phyloP scores from a whole-genome alignment of 2,329 filamentous ascomycete genomes.

The Xylariaceae sp. region DNA sequence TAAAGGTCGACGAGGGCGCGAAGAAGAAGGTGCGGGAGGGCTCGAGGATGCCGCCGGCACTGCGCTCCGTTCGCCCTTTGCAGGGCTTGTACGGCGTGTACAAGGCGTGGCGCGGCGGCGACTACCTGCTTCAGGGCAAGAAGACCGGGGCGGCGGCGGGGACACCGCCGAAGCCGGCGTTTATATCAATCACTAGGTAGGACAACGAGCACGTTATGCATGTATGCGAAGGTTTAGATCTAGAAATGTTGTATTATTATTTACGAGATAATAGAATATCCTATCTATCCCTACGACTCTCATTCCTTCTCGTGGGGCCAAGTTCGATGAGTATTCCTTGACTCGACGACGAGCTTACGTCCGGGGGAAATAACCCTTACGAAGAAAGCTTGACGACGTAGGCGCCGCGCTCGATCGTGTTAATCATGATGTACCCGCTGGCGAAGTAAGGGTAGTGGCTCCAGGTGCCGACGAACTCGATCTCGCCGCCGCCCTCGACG shows the following conservation, averaged over 20 bases:
- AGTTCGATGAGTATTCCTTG: neutral
- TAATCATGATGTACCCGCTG: conserved; percentile 47
- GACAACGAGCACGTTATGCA: neutral
- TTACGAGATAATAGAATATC: neutral
- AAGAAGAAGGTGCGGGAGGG: conserved; percentile 37
- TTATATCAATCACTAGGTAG: neutral
- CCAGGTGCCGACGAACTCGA: conserved; percentile 45
- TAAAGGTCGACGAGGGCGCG: conserved; percentile 52
- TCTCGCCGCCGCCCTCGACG: conserved; percentile 36
- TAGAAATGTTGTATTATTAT: neutral
- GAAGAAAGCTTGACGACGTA: conserved; percentile 45
- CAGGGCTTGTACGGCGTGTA: conserved; percentile 51
- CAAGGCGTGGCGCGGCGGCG: conserved; percentile 47
- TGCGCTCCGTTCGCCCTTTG: conserved; percentile 46
- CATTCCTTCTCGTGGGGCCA: neutral
- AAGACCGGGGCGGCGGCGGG: neutral
- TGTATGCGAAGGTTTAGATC: neutral
- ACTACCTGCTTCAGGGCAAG: conserved; percentile 48
- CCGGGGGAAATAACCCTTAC: conserved; percentile 4
- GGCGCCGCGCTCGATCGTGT: conserved; percentile 50
- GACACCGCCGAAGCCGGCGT: neutral
- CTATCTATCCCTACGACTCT: conserved; percentile 5
- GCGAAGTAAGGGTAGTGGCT: conserved; percentile 47
- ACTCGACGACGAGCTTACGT: neutral
- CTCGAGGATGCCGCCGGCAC: conserved; percentile 37